Conservation (phyloP, 2,329 filamentous ascomycete species). For the Ramularia collo-cygni region DNA sequence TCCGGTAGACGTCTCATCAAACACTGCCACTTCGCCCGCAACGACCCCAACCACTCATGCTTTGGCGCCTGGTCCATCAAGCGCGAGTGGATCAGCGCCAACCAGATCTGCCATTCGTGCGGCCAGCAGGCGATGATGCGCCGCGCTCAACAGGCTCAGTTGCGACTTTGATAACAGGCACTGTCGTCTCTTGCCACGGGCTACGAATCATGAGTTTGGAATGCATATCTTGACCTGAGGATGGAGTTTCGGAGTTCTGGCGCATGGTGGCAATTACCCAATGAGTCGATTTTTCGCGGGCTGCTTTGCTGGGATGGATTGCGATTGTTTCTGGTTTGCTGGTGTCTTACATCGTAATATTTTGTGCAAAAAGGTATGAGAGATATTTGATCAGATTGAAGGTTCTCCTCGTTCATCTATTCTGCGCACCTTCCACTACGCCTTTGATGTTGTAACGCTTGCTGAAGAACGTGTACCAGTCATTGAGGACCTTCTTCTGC, state of each 20-base stretch:
- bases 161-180: slow-evolving; percentile 11
- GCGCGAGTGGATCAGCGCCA: slow-evolving; percentile 53
- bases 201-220: slow-evolving; percentile 5
- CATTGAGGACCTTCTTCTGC: slow-evolving; percentile 74
- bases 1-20: slow-evolving; percentile 53
- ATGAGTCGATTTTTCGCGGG: slow-evolving; percentile 15
- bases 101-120: slow-evolving; percentile 44
- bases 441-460: slow-evolving; percentile 94
- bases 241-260: slow-evolving; percentile 13
- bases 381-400: slow-evolving; percentile 1
- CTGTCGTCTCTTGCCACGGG: background rate
- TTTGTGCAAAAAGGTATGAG: background rate
- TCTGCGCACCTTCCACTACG: slow-evolving; percentile 31
- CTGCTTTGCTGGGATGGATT: slow-evolving; percentile 1
- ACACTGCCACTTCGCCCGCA: slow-evolving; percentile 69
- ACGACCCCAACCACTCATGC: slow-evolving; percentile 64
- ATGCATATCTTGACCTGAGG: background rate
- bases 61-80: slow-evolving; percentile 58
- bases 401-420: slow-evolving; percentile 17
- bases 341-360: background rate
- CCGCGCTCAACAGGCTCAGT: slow-evolving; percentile 22
- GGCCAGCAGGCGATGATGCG: slow-evolving; percentile 21
- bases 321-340: slow-evolving; percentile 1
- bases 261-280: slow-evolving; percentile 26
- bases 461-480: slow-evolving; percentile 94